A percentile compares a stretch with the other conserved stretches of the same genome.
These are phyloP conservation scores for Ichthyophonus hoferi DNA, from an alignment of 208 protist genomes.

Conservation along the genomic window DNA sequence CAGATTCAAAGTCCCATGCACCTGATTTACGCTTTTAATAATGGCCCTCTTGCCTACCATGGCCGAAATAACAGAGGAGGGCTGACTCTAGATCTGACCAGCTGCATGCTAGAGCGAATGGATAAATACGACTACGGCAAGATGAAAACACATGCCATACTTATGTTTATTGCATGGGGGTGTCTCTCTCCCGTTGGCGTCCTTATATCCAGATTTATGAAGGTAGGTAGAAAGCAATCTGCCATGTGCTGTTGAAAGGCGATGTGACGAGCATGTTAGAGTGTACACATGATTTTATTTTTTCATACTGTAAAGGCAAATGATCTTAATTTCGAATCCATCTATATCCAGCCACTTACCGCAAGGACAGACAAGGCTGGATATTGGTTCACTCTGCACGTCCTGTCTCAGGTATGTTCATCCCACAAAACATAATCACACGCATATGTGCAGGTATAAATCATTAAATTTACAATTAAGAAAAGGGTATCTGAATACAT, in stretches of 20 bases:
- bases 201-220: background rate
- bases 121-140: background rate
- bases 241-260: too few species aligned
- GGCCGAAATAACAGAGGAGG: background rate
- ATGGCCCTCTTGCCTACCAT: background rate
- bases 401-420: background rate
- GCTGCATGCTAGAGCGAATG: background rate
- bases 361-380: background rate
- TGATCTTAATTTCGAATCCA: too few species aligned
- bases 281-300: too few species aligned
- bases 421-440: too few species aligned
- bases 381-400: background rate
- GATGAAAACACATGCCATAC: background rate
- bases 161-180: background rate
- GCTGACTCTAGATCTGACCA: background rate
- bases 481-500: too few species aligned
- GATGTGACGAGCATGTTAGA: too few species aligned
- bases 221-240: background rate
- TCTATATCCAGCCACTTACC: background rate
- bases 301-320: too few species aligned
- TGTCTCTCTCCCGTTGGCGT: background rate
- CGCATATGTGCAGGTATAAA: too few species aligned
- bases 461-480: too few species aligned
- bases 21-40: background rate
- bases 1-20: background rate